These are phyloP conservation scores for Naegleria lovaniensis DNA, from an alignment of 208 protist genomes.

Conservation along the genomic window DNA sequence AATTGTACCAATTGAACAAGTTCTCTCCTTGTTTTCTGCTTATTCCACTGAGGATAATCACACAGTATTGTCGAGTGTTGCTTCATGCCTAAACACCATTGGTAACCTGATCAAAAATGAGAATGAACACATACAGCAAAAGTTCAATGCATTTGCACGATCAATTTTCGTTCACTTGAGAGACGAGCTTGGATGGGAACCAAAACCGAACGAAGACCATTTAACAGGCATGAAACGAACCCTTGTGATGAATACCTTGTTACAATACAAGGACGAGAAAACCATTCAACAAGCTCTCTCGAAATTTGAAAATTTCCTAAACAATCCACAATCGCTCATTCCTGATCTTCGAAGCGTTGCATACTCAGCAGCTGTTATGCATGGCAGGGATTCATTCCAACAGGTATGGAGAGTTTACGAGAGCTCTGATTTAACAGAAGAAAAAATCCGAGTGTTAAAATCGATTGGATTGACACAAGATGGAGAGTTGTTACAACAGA, in stretches of 20 bases:
- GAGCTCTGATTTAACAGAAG: neutral
- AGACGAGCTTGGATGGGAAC: neutral
- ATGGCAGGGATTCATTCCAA: neutral
- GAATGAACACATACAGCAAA: neutral
- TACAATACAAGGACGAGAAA: neutral
- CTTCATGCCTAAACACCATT: neutral
- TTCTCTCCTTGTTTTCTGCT: neutral
- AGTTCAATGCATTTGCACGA: neutral
- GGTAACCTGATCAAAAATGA: neutral
- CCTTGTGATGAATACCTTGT: neutral
- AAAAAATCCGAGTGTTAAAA: neutral
- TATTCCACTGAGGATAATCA: neutral
- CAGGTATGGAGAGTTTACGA: neutral
- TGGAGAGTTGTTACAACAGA: neutral
- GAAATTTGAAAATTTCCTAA: neutral
- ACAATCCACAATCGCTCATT: neutral
- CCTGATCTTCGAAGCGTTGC: neutral
- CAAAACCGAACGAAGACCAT: neutral
- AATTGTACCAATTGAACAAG: neutral
- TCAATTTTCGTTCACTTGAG: neutral
- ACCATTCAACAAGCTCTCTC: neutral
- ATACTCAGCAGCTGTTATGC: neutral
- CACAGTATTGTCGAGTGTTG: neutral
- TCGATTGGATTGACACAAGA: neutral
- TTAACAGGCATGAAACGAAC: neutral